These are phyloP conservation scores for Candida khao-thaluensis DNA, from an alignment of 805 yeast species.

Conservation along the genomic window DNA sequence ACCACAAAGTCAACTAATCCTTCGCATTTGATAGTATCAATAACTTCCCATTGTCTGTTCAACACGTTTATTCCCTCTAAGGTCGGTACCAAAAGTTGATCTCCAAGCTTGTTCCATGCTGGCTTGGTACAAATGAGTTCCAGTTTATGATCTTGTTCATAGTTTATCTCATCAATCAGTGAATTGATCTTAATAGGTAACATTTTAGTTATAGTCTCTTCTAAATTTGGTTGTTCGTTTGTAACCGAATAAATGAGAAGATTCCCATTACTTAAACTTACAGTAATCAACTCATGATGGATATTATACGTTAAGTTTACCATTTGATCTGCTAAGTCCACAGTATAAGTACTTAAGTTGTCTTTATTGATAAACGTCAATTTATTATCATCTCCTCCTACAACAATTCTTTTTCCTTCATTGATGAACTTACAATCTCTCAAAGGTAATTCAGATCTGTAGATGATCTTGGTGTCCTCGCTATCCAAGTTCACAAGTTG, in stretches of 20 bases:
- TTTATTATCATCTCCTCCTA: conserved; percentile 69
- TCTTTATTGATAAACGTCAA: conserved; percentile 33
- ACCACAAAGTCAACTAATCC: conserved; percentile 52
- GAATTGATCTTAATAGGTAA: conserved; percentile 38
- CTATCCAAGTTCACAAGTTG: conserved; percentile 36
- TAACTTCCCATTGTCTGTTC: conserved; percentile 35
- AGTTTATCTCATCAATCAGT: conserved; percentile 36
- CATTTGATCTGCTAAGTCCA: conserved; percentile 53
- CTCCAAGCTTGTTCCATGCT: conserved; percentile 73
- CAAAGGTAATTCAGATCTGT: conserved; percentile 45
- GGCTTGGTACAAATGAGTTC: conserved; percentile 52
- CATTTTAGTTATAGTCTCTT: conserved; percentile 43
- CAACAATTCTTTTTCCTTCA: conserved; percentile 54
- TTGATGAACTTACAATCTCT: conserved; percentile 59
- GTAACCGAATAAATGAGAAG: conserved; percentile 54
- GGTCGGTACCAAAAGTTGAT: conserved; percentile 66
- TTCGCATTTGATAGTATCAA: conserved; percentile 16
- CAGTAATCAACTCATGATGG: conserved; percentile 55
- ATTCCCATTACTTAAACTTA: conserved; percentile 60
- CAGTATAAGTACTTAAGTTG: conserved; percentile 30
- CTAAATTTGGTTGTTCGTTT: conserved; percentile 53
- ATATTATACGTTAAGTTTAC: conserved; percentile 54
- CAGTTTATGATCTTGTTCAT: conserved; percentile 41
- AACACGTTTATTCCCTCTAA: conserved; percentile 47
- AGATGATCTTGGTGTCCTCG: conserved; percentile 32